phyloP scores from a whole-genome alignment of 257 asterid genomes.

The Ocimum tenuiflorum region DNA sequence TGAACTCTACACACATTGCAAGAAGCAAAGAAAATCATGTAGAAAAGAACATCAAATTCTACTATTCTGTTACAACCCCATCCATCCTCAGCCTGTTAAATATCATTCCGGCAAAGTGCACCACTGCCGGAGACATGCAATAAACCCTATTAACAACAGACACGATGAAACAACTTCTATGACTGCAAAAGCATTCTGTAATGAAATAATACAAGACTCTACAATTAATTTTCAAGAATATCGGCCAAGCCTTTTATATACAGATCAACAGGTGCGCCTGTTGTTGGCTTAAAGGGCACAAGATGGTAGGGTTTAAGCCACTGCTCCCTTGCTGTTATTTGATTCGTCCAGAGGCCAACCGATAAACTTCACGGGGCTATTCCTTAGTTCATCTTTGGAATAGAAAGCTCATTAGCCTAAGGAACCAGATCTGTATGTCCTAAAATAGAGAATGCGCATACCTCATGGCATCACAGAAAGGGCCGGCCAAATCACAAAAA shows the following conservation, averaged over 20 bases:
- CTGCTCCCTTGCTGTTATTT: conserved; percentile 16
- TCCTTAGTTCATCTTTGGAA: conserved; percentile 4
- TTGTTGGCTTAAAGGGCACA: conserved; percentile 29
- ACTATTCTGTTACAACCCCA: conserved; percentile 14
- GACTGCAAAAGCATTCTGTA: conserved; percentile 23
- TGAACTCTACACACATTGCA: conserved; percentile 13
- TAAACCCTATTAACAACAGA: conserved; percentile 22
- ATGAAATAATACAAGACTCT: conserved; percentile 33
- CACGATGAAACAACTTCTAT: conserved; percentile 15
- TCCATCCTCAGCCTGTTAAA: neutral
- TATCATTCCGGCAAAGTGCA: conserved; percentile 14
- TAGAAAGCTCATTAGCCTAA: neutral
- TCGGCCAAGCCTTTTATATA: conserved; percentile 37
- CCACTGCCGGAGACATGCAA: conserved; percentile 25
- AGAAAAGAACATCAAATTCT: neutral
- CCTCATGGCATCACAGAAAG: conserved; percentile 20
- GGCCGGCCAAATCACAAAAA: conserved; percentile 20
- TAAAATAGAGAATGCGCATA: neutral
- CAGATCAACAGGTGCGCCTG: conserved; percentile 27
- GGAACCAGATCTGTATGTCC: neutral
- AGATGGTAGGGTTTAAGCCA: conserved; percentile 15
- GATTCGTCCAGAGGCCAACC: conserved; percentile 8
- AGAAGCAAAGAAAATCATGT: conserved; percentile 4
- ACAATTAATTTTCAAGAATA: conserved; percentile 18
- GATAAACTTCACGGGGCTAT: conserved; percentile 15